phyloP scores from a whole-genome alignment of 2,329 filamentous ascomycete genomes.

The Scortechinia acanthostroma region DNA sequence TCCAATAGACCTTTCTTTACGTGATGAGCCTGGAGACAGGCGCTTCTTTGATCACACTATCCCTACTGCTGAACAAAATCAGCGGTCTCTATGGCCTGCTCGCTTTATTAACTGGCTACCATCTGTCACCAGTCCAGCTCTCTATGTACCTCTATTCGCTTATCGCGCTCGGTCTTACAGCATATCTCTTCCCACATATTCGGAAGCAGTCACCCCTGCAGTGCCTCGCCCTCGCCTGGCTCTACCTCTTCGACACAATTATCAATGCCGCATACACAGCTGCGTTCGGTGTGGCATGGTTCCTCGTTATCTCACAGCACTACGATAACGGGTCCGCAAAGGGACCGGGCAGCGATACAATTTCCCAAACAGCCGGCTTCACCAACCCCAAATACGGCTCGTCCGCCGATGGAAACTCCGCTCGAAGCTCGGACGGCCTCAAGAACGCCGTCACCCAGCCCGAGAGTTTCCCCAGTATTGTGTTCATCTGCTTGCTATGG shows the following conservation, averaged over 20 bases:
- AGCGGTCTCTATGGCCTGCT: constrained; percentile 86
- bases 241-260: constrained; percentile 76
- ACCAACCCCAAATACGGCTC: constrained; percentile 1
- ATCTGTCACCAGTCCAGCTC: constrained; percentile 75
- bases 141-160: constrained; percentile 89
- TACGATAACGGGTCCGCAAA: constrained; percentile 8
- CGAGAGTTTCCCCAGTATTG: constrained; percentile 63
- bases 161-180: constrained; percentile 57
- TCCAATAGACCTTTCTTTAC: constrained; percentile 70
- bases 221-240: constrained; percentile 73
- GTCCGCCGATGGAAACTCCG: constrained; percentile 23
- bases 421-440: constrained; percentile 11
- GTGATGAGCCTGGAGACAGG: constrained; percentile 81
- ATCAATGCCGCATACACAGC: constrained; percentile 78
- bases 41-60: constrained; percentile 75
- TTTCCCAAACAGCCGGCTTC: constrained; percentile 3
- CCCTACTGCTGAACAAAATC: constrained; percentile 84
- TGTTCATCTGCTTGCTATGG: constrained; percentile 69
- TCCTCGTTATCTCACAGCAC: constrained; percentile 55
- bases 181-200: constrained; percentile 72
- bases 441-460: constrained; percentile 6
- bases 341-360: constrained; percentile 4
- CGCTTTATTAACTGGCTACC: constrained; percentile 79
- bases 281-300: constrained; percentile 80
- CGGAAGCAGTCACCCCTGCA: constrained; percentile 72